Evolutionary conservation across 2,329 filamentous ascomycete genomes (phyloP).

Genomic region (Cephalotrichum gorgonifer): DNA sequence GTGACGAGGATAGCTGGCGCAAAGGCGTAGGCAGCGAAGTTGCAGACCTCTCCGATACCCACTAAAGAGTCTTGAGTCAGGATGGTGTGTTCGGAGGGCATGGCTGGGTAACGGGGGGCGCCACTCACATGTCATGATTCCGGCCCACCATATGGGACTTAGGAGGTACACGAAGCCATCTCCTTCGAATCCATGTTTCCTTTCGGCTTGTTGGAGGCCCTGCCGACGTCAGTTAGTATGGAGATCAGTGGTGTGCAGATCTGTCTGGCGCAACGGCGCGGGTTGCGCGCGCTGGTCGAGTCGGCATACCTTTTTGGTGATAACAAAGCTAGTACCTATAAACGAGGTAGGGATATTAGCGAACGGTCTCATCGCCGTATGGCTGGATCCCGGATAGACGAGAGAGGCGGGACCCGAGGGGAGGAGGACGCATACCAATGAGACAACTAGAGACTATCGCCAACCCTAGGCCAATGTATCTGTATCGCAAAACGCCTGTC

Average conservation of each 20-base stretch:
- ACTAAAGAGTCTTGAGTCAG: conserved; percentile 40
- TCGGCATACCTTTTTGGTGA: conserved; percentile 82
- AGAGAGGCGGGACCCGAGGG: not conserved
- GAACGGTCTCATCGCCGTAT: not conserved
- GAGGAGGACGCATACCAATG: conserved; percentile 47
- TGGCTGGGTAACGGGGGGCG: not conserved
- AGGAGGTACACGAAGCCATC: conserved; percentile 91
- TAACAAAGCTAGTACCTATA: conserved; percentile 88
- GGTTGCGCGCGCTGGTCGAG: conserved; percentile 7
- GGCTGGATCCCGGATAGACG: not conserved
- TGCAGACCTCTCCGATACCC: conserved; percentile 86
- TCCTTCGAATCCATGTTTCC: conserved; percentile 90
- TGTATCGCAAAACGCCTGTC: conserved; percentile 18
- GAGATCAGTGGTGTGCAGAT: not conserved
- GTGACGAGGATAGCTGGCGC: conserved; percentile 98
- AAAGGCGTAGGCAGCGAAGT: conserved; percentile 97
- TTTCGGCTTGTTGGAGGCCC: conserved; percentile 50
- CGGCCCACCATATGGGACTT: conserved; percentile 96
- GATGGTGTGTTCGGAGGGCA: no score
- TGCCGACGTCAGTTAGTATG: conserved; percentile 2
- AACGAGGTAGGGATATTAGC: not conserved
- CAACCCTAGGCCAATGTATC: conserved; percentile 67
- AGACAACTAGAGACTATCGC: conserved; percentile 66
- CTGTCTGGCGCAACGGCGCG: not conserved
- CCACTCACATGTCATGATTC: conserved; percentile 72